Conservation (phyloP, 768 basidiomycete genomes). For the Tricholoma saponaceum region DNA sequence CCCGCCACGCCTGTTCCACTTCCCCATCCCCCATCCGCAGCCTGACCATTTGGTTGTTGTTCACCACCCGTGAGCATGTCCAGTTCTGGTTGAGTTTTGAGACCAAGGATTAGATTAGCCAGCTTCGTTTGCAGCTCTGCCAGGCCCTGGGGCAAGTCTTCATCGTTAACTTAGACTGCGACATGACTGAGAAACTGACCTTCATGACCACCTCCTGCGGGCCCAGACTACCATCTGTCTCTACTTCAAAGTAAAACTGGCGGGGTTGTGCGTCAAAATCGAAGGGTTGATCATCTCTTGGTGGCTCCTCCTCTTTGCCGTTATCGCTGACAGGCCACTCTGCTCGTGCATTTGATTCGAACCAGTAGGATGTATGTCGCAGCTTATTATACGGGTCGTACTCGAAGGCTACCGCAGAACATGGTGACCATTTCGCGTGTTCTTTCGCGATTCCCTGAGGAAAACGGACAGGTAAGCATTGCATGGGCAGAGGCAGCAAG, state of each 20-base stretch:
- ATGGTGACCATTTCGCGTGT: slow-evolving; percentile 98
- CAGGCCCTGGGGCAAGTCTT: slow-evolving; percentile 50
- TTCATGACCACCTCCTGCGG: slow-evolving; percentile 90
- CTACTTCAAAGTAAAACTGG: slow-evolving; percentile 92
- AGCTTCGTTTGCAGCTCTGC: slow-evolving; percentile 77
- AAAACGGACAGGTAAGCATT: slow-evolving; percentile 7
- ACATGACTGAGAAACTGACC: slow-evolving; percentile 34
- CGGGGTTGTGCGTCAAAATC: slow-evolving; percentile 85
- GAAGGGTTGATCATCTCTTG: slow-evolving; percentile 77
- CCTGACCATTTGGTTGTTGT: slow-evolving; percentile 27
- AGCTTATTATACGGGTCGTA: slow-evolving; percentile 98
- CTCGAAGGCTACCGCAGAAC: slow-evolving; percentile 92
- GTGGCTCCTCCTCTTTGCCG: slow-evolving; percentile 76
- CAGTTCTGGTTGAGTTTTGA: slow-evolving; percentile 60
- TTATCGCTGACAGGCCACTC: slow-evolving; percentile 96
- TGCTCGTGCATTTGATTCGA: slow-evolving; percentile 68
- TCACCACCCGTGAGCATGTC: slow-evolving; percentile 45
- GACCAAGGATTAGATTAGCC: slow-evolving; percentile 71
- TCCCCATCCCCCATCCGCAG: slow-evolving; percentile 13
- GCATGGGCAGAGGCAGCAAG: not conserved
- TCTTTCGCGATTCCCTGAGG: slow-evolving; percentile 96
- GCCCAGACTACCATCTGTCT: slow-evolving; percentile 86
- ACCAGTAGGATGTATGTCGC: slow-evolving; percentile 95
- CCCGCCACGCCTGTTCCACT: slow-evolving; percentile 11
- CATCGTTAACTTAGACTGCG: not conserved